Evolutionary conservation across 2,329 filamentous ascomycete genomes (phyloP), one percentile per base, ranked within the genome.

Genomic region (Xylaria sp.): DNA sequence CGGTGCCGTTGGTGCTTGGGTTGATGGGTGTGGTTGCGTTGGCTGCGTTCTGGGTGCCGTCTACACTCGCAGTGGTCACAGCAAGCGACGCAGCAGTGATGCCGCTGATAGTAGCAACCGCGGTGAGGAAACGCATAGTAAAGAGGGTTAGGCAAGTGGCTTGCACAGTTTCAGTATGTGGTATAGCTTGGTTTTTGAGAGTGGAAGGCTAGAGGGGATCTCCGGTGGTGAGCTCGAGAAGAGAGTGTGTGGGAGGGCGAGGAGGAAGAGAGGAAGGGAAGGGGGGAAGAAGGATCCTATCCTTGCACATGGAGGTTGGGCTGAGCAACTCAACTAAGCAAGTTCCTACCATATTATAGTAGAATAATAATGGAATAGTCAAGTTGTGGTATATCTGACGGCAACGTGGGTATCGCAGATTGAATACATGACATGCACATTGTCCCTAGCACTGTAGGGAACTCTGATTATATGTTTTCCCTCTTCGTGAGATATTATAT

Each of bases 111-210:
- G 23, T 40, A 43, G 38, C 44, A n/a, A 52, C 15, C 27, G 35
- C 10, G 25, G 51, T 10, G 31, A 59, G 29, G 46, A 51, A 37
- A 52, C 25, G 31, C 60, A 63, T 63, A 5, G 27, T 60, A 19
- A 44, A 29, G 29, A 33, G 41, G 41, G 10, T 27, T 17, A 25
- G 7, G 41, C n/a, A 25, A 10, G 3, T 40, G 4, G 19, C 13
- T 44, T 4, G 23, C 35, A 13, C 9, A 29, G 29, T 13, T n/a
- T 17, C 2, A 29, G 23, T 13, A 29, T 41, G 46, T 17, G 11
- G 9, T 38, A 11, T 23, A 5, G 29, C 4, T 53, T 15, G 23
- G 11, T 11, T n/a, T 17, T 4, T 17, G n/a, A 53, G 13, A 3
- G 38, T 23, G 17, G 31, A 29, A 27, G 2, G 40, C 9, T 23